Evolutionary conservation across 306 rosid genomes (phyloP).

Genomic region (Castanea crenata): DNA sequence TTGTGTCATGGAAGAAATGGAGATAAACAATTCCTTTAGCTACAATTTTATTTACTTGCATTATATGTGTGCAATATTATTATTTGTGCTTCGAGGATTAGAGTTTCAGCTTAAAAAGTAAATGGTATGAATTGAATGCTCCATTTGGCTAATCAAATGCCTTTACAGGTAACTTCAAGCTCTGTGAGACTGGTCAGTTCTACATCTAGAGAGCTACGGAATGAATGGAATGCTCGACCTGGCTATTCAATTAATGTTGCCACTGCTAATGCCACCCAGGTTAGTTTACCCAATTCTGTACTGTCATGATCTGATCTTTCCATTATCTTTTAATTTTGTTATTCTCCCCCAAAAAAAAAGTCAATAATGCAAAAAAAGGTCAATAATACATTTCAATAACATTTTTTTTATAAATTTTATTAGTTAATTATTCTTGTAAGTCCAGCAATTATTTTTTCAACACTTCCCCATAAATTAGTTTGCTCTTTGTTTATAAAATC

Average conservation of each 20-base stretch:
- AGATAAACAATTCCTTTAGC: not conserved
- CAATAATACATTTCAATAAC: not conserved
- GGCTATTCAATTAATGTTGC: slow-evolving; percentile 89
- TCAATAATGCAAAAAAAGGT: not conserved
- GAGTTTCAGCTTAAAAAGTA: too few species aligned
- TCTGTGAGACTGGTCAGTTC: slow-evolving; percentile 86
- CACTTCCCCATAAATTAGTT: too few species aligned
- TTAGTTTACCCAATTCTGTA: slow-evolving; percentile 24
- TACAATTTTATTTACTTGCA: not conserved
- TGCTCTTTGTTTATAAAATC: too few species aligned
- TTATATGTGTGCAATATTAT: not conserved
- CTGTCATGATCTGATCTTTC: not conserved
- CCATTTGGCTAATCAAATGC: slow-evolving; percentile 14
- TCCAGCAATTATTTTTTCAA: too few species aligned
- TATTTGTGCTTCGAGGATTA: not conserved
- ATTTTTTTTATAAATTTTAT: not conserved
- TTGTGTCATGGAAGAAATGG: not conserved
- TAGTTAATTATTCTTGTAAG: not conserved
- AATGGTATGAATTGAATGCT: too few species aligned
- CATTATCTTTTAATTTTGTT: not conserved
- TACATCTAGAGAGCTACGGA: slow-evolving; percentile 65
- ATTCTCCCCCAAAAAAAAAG: not conserved
- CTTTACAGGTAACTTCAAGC: slow-evolving; percentile 72
- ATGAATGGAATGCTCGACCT: slow-evolving; percentile 84
- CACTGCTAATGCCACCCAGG: slow-evolving; percentile 97